These are phyloP conservation scores for Calonectria pauciramosa DNA, from an alignment of 2,329 filamentous ascomycete species.

Conservation along the genomic window DNA sequence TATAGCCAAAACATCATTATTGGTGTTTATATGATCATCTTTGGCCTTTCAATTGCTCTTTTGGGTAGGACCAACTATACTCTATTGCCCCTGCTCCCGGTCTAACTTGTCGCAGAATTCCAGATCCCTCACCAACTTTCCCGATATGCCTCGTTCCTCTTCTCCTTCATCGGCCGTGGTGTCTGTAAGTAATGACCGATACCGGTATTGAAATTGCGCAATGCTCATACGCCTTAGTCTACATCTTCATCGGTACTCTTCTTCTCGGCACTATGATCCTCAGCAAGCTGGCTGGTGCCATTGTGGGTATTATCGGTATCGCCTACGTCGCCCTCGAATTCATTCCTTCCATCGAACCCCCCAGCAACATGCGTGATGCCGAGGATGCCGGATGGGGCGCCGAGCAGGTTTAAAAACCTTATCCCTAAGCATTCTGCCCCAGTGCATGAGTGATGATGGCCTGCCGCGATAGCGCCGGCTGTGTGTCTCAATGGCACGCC, in stretches of 20 bases:
- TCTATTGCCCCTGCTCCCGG: background rate
- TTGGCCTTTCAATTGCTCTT: constrained; percentile 82
- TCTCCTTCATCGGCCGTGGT: constrained; percentile 96
- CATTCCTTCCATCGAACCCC: constrained; percentile 83
- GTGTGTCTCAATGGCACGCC: background rate
- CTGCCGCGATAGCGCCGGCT: background rate
- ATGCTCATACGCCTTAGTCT: constrained; percentile 71
- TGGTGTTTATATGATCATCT: constrained; percentile 89
- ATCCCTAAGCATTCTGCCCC: background rate
- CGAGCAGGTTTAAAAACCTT: constrained; percentile 74
- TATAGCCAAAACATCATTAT: constrained; percentile 72
- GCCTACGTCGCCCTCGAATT: constrained; percentile 84
- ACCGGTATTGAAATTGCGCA: background rate
- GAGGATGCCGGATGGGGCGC: constrained; percentile 80
- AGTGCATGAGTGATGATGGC: constrained; percentile 1
- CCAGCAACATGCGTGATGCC: constrained; percentile 84
- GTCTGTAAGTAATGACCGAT: constrained; percentile 76
- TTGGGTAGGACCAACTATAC: constrained; percentile 63
- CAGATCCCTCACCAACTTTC: constrained; percentile 94
- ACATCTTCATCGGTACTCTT: constrained; percentile 93
- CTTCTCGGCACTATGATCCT: constrained; percentile 78
- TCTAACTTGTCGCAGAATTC: constrained; percentile 74
- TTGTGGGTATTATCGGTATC: constrained; percentile 84
- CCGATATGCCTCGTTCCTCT: constrained; percentile 96
- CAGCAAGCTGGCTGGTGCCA: constrained; percentile 81